Evolutionary conservation across 1,139 yeast genomes (phyloP).

Genomic region (Blastobotrys serpentis): DNA sequence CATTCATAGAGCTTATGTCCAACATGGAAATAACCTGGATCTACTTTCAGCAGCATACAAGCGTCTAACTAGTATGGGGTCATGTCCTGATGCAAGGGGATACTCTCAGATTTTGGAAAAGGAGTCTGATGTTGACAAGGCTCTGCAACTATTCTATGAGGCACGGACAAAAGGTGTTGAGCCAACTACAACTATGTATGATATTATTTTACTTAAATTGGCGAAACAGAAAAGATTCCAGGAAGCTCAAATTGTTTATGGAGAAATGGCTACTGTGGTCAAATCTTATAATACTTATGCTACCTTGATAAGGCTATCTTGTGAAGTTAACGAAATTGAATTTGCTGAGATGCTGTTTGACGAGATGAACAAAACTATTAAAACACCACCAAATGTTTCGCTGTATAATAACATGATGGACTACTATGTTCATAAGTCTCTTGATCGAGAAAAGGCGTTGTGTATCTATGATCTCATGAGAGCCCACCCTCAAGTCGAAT

Average conservation of each 20-base stretch:
- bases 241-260: conserved; percentile 36
- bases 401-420: conserved; percentile 44
- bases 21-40: conserved; percentile 24
- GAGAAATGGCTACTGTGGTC: conserved; percentile 38
- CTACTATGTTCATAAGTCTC: conserved; percentile 38
- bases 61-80: conserved; percentile 35
- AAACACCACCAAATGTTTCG: conserved; percentile 30
- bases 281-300: conserved; percentile 41
- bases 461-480: conserved; percentile 37
- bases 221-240: conserved; percentile 39
- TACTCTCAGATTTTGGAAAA: conserved; percentile 39
- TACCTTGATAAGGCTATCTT: conserved; percentile 43
- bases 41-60: conserved; percentile 33
- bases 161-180: conserved; percentile 34
- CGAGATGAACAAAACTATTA: conserved; percentile 39
- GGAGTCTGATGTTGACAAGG: conserved; percentile 28
- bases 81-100: conserved; percentile 40
- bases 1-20: conserved; percentile 31
- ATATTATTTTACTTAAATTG: conserved; percentile 39
- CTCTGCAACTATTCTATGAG: conserved; percentile 38
- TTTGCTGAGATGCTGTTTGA: conserved; percentile 35
- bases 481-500: conserved; percentile 31
- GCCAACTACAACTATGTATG: conserved; percentile 40
- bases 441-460: conserved; percentile 25
- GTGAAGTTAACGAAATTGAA: conserved; percentile 38